Evolutionary conservation across 129 eudicot species (phyloP).

Genomic region (Oenanthe sinensis): DNA sequence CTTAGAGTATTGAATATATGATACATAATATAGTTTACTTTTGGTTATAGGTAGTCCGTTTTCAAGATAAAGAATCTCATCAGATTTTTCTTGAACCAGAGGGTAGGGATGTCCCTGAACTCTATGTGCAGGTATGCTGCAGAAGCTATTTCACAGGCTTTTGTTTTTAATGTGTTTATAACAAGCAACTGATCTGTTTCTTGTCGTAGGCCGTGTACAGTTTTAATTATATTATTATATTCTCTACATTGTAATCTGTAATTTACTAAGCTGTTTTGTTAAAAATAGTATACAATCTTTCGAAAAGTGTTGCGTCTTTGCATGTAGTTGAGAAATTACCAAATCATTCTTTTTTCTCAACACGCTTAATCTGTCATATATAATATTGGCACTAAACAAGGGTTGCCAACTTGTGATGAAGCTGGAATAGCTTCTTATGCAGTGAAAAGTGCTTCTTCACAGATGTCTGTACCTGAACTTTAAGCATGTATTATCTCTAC

Average conservation of each 20-base stretch:
- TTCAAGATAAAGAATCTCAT: slow-evolving; percentile 96
- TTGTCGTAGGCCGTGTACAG: background rate
- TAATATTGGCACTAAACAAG: background rate
- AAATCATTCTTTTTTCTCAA: background rate
- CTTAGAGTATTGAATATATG: background rate
- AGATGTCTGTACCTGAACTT: background rate
- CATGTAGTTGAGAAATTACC: background rate
- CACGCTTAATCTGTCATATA: background rate
- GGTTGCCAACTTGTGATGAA: background rate
- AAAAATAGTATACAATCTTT: background rate
- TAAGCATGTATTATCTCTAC: too few species aligned
- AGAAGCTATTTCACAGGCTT: background rate
- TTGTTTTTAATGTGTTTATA: background rate
- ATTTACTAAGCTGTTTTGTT: background rate
- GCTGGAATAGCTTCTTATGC: background rate
- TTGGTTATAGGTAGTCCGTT: slow-evolving; percentile 73
- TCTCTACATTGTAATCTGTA: background rate
- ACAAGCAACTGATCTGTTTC: background rate
- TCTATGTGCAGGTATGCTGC: slow-evolving; percentile 76
- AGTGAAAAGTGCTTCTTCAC: background rate
- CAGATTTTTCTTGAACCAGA: slow-evolving; percentile 97
- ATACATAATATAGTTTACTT: background rate
- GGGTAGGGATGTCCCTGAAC: slow-evolving; percentile 88
- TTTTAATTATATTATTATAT: background rate
- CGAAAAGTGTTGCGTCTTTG: background rate